Evolutionary conservation across 2,329 filamentous ascomycete species (phyloP).

Genomic region (Cercospora sp.): DNA sequence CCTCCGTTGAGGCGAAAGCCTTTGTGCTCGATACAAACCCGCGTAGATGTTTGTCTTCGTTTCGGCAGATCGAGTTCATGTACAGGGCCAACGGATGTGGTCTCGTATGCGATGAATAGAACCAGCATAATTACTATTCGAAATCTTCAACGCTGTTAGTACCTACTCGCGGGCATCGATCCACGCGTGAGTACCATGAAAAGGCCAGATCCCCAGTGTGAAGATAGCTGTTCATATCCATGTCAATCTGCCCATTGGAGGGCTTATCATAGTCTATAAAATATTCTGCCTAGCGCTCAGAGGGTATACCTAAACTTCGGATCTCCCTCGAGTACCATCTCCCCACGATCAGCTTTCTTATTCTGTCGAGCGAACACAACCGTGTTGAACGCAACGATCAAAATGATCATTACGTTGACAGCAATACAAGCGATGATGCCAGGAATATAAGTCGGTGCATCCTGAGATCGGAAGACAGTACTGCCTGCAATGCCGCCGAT

Average conservation of each 20-base stretch:
- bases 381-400: not conserved
- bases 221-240: not conserved
- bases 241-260: not conserved
- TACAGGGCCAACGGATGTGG: too few relatives aligned
- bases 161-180: too few relatives aligned
- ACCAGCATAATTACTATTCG: too few relatives aligned
- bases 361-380: not conserved
- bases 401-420: not conserved
- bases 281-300: not conserved
- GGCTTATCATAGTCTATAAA: not conserved
- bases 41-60: too few relatives aligned
- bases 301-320: not conserved
- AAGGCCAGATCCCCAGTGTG: not conserved
- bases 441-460: slow-evolving; percentile 14
- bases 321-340: not conserved
- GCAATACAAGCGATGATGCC: not conserved
- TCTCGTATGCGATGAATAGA: too few relatives aligned
- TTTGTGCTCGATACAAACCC: too few relatives aligned
- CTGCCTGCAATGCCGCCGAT: slow-evolving; percentile 64
- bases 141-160: too few relatives aligned
- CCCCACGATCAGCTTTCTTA: not conserved
- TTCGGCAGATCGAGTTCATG: too few relatives aligned
- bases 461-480: slow-evolving; percentile 23
- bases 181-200: not conserved
- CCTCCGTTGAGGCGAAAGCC: too few relatives aligned